A percentile compares a stretch with the other conserved stretches of the same genome.
These are phyloP conservation scores for Clathrus columnatus DNA, from an alignment of 768 basidiomycete genomes.

Conservation along the genomic window DNA sequence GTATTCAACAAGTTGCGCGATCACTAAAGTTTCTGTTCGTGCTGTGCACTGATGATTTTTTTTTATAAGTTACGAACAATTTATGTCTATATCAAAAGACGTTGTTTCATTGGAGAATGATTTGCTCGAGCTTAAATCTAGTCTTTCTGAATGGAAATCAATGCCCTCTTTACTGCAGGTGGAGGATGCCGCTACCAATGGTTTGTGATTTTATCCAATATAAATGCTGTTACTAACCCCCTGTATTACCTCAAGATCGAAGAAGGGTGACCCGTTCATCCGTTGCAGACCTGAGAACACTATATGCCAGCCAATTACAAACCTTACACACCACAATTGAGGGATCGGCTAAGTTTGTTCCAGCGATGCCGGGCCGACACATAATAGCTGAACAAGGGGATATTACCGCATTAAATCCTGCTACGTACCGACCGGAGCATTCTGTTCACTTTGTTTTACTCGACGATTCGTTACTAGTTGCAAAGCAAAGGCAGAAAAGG, in stretches of 20 bases:
- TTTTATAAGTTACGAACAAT: slow-evolving; percentile 78
- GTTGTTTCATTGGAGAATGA: slow-evolving; percentile 94
- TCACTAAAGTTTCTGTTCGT: background rate
- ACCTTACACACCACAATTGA: slow-evolving; percentile 83
- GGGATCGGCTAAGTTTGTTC: slow-evolving; percentile 91
- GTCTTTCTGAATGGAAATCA: slow-evolving; percentile 89
- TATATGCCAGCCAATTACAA: slow-evolving; percentile 94
- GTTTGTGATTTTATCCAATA: slow-evolving; percentile 25
- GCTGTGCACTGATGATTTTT: background rate
- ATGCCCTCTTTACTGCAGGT: slow-evolving; percentile 92
- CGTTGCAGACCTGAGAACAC: slow-evolving; percentile 86
- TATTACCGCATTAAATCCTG: slow-evolving; percentile 79
- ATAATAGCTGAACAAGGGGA: slow-evolving; percentile 80
- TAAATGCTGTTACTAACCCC: slow-evolving; percentile 24
- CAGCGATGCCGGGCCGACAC: slow-evolving; percentile 84
- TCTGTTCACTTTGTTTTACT: slow-evolving; percentile 84
- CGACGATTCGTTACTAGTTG: slow-evolving; percentile 86
- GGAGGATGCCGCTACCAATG: slow-evolving; percentile 66
- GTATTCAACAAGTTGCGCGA: slow-evolving; percentile 82
- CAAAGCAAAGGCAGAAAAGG: slow-evolving; percentile 58
- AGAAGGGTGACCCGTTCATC: slow-evolving; percentile 74
- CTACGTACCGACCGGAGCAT: slow-evolving; percentile 88
- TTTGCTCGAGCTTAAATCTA: slow-evolving; percentile 93
- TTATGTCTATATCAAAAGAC: slow-evolving; percentile 94
- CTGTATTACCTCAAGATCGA: slow-evolving; percentile 29